Evolutionary conservation across 2,329 filamentous ascomycete genomes (phyloP).

Genomic region (Aspergillus luchuensis): DNA sequence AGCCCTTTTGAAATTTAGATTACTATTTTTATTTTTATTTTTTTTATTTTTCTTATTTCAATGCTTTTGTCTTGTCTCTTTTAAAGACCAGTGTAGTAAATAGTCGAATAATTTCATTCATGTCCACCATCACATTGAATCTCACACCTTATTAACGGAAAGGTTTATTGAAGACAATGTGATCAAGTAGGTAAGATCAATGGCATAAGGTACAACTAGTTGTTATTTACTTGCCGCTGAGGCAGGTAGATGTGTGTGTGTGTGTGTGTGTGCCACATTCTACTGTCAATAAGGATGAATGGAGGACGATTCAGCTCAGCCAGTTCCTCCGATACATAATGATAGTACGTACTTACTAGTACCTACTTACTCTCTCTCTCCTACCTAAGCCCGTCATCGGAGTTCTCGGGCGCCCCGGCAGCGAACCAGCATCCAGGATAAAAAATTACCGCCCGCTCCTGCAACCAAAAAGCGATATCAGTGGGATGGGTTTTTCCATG

Average conservation of each 20-base stretch:
- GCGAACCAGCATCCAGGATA: constrained; percentile 19
- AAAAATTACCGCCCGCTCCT: constrained; percentile 16
- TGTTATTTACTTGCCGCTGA: neutral
- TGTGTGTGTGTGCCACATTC: too few species aligned
- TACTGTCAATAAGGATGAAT: neutral
- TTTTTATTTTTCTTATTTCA: too few species aligned
- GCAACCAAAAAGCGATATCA: neutral
- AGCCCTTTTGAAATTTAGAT: neutral
- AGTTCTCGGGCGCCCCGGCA: constrained; percentile 20
- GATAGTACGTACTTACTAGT: neutral
- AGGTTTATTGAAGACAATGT: neutral
- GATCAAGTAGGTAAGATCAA: neutral
- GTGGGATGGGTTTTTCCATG: neutral
- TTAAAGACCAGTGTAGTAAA: neutral
- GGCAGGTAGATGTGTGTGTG: too few species aligned
- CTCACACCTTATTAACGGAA: neutral
- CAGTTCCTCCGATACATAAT: neutral
- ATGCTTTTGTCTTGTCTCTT: too few species aligned
- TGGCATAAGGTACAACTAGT: neutral
- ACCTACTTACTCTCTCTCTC: neutral
- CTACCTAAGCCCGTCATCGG: constrained; percentile 13
- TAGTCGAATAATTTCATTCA: neutral
- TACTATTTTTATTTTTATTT: too few species aligned
- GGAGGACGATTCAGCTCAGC: neutral
- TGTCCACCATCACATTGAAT: neutral